phyloP scores from a whole-genome alignment of 2,329 filamentous ascomycete species.

The Paecilomyces formosus region DNA sequence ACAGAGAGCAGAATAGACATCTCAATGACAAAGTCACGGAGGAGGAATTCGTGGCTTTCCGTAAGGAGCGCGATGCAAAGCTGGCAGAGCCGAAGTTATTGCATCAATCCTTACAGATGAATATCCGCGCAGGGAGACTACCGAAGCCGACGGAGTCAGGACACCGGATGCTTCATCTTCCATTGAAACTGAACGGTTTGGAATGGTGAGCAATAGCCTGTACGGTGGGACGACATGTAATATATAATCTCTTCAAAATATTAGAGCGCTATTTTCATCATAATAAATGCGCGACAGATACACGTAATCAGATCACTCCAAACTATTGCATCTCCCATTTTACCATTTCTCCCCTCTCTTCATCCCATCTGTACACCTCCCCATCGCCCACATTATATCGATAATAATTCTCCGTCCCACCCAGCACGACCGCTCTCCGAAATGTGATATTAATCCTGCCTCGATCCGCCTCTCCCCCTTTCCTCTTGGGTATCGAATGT shows the following conservation, averaged over 20 bases:
- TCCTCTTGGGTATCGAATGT: constrained; percentile 70
- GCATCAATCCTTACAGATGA: constrained; percentile 47
- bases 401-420: constrained; percentile 75
- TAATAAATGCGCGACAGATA: background rate
- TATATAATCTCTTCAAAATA: background rate
- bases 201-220: constrained; percentile 6
- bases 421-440: constrained; percentile 60
- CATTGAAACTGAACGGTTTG: constrained; percentile 16
- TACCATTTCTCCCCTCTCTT: constrained; percentile 12
- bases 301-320: background rate
- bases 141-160: constrained; percentile 23
- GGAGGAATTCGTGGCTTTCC: constrained; percentile 39
- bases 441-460: constrained; percentile 74
- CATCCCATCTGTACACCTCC: constrained; percentile 61
- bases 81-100: constrained; percentile 42
- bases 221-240: background rate
- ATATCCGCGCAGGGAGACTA: constrained; percentile 43
- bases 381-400: constrained; percentile 72
- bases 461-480: constrained; percentile 55
- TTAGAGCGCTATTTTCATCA: background rate
- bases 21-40: constrained; percentile 35
- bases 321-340: background rate
- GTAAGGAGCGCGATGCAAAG: constrained; percentile 37
- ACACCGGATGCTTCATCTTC: constrained; percentile 21
- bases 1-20: constrained; percentile 43